phyloP scores from a whole-genome alignment of 176 grass and related monocot genomes.

The Oryza nivara region DNA sequence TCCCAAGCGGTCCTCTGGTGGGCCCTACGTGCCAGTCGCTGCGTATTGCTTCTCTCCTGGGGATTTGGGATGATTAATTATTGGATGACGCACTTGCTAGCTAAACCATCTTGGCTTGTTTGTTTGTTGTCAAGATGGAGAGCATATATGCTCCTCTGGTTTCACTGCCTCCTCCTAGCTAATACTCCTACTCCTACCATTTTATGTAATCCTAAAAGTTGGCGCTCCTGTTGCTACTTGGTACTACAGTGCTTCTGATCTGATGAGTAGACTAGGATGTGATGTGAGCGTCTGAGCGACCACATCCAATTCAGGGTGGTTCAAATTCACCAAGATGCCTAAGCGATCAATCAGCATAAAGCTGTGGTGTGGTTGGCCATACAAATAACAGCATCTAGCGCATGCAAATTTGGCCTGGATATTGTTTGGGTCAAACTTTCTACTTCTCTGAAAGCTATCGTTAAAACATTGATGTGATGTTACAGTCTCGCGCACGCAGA shows the following conservation, averaged over 20 bases:
- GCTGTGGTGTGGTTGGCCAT: not conserved
- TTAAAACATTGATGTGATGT: constrained; percentile 6
- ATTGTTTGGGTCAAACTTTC: not conserved
- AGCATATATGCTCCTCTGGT: not conserved
- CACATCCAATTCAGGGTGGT: not conserved
- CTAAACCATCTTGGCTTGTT: not conserved
- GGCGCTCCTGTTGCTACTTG: not conserved
- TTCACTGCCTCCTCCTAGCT: not conserved
- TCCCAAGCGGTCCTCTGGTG: not conserved
- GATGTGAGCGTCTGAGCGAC: not conserved
- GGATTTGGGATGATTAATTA: not conserved
- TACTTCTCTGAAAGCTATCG: not conserved
- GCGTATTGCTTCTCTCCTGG: not conserved
- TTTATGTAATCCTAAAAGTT: not conserved
- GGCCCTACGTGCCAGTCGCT: not conserved
- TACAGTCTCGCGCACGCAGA: not conserved
- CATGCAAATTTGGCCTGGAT: not conserved
- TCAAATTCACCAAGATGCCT: not conserved
- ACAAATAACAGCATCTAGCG: not conserved
- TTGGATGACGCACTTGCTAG: not conserved
- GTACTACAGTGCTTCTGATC: not conserved
- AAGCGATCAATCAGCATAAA: not conserved
- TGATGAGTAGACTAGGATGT: not conserved
- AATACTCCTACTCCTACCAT: no score
- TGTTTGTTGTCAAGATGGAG: not conserved